Base-by-base conservation (phyloP, 352 stramenopile species). In the Pythium folliculosum region DNA sequence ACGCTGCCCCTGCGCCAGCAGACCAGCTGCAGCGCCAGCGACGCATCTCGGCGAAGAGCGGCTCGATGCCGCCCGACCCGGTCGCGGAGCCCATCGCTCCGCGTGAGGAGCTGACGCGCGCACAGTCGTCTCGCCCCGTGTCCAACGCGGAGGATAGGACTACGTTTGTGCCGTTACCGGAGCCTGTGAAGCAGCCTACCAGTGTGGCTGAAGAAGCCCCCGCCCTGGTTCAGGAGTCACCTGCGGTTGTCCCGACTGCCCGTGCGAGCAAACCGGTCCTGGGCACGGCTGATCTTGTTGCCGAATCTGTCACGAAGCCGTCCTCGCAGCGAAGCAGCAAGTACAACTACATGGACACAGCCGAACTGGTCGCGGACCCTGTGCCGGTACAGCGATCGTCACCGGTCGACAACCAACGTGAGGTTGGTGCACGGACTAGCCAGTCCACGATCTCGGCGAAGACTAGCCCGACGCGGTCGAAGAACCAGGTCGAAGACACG, bases 401-500 rank as follows among this genome's bases (percentile, higher is more conserved):
- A 6, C 17, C 32, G 3, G 59, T 57, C 0, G 48, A 65, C 21
- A 65, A 65, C 22, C 59, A 65, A 27, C n/a, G 53, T 45, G 22
- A 60, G 45, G 45, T 37, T 58, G 40, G 35, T 14, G 9, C 61
- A 5, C 17, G 16, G 4, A 14, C 17, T 8, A 25, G 19, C 25
- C 9, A 47, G 30, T n/a, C 14, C 3, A 1, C 13, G 14, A 7
- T 32, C n/a, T 40, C 49, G 25, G 51, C 43, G 12, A 60, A 60
- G 50, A 59, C 51, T 16, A 47, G 35, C 13, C 30, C 40, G 12
- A 21, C 55, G 38, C 40, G 32, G 1, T 47, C 40, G 10, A 58
- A 16, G n/a, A 50, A 58, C 16, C 48, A 50, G 43, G 35, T 56
- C 35, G 52, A 67, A 49, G 65, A 71, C 47, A 71, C 65, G 30